Percentiles rank a stretch among this genome's conserved stretches.
Conservation (phyloP, 164 flowering plant genomes). For the Cinnamomum micranthum region DNA sequence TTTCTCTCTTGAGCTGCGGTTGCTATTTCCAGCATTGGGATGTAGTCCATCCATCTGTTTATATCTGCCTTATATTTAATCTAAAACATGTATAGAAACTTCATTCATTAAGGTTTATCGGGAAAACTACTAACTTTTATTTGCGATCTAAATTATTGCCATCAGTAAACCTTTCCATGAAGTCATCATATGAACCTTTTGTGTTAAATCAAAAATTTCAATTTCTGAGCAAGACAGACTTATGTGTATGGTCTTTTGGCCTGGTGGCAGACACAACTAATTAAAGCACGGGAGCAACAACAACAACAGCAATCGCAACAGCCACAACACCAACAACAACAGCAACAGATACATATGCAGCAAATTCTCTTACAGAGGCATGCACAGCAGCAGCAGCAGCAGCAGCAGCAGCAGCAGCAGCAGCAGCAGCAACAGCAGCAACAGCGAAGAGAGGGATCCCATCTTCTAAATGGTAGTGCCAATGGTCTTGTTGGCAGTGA, state of each 20-base stretch:
- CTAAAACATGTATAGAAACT: neutral
- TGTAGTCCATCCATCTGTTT: neutral
- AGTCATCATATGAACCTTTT: neutral
- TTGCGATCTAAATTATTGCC: neutral
- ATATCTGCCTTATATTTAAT: neutral
- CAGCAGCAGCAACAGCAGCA: conserved; percentile 52
- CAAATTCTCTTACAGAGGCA: conserved; percentile 68
- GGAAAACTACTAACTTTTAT: neutral
- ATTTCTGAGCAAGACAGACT: neutral
- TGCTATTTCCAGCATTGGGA: neutral
- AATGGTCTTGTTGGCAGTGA: conserved; percentile 77
- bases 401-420: conserved; percentile 46
- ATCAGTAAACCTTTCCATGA: neutral
- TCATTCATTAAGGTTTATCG: no score
- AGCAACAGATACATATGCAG: conserved; percentile 73
- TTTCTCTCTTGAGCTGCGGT: neutral
- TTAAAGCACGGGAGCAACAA: conserved; percentile 46
- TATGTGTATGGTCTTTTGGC: neutral
- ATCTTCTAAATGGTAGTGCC: conserved; percentile 68
- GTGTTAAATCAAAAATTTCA: neutral
- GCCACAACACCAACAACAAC: conserved; percentile 58
- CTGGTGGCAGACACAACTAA: conserved; percentile 46
- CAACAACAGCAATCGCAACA: conserved; percentile 36
- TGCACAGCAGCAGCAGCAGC: conserved; percentile 57
- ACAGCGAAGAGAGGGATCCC: conserved; percentile 68